Evolutionary conservation across 257 asterid genomes (phyloP), one percentile per base, ranked within the genome.

Genomic region (Coffea eugenioides): DNA sequence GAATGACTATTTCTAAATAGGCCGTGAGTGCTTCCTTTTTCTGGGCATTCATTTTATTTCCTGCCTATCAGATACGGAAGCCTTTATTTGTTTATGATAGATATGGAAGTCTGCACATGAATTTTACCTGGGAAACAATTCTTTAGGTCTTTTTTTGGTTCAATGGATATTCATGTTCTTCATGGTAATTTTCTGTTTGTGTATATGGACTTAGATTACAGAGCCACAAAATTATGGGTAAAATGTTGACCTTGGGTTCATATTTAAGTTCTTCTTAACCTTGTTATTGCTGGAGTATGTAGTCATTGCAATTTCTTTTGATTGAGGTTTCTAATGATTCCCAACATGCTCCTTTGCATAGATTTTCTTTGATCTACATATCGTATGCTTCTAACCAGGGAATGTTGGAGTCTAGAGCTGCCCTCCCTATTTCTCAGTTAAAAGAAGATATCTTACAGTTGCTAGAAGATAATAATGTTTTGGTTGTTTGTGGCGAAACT

Each of bases 401-500:
- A 81, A 92, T 93, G 97, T 81, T 91, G 84, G 88, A 88, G 80
- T 84, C 89, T 56, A 90, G 99, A 88, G 88, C 90, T 49, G 69
- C 88, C 85, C 99, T 95, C 85, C 99, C 98, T 85, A 91, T 95
- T 83, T 86, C 95, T 80, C 96, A 88, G 82, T 78, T 91, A 88
- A 95, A 90, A 86, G 92, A 87, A 76, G 88, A 93, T 65, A 89
- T 95, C 80, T 81, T 95, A 77, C 88, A 77, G 83, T 86, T 88
- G 75, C 94, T 95, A 61, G 92, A 88, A 83, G 89, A 88, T 83
- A 95, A 88, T 79, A 86, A 88, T 81, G 98, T 92, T 81, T 86
- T 94, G 85, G 98, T 95, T 79, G 88, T 95, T 83, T 93, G 92
- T 83, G 99, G 99, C 67, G 99, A 95, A 91, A 95, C 99, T 51